phyloP scores from a whole-genome alignment of 2,329 filamentous ascomycete species.

The Tympanopsis confertula region DNA sequence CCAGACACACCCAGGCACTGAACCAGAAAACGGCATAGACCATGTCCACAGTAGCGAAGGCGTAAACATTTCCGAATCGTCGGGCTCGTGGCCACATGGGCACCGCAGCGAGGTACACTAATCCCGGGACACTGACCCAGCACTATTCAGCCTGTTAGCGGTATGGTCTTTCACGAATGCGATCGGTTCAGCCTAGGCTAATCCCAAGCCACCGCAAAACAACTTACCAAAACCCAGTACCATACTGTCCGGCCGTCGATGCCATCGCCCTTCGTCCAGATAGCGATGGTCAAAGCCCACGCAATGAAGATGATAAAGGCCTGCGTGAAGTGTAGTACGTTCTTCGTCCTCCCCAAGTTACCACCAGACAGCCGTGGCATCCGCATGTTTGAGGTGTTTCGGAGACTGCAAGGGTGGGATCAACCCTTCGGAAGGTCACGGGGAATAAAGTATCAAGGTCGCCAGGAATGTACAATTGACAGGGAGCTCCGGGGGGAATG shows the following conservation, averaged over 20 bases:
- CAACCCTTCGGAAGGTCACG: too few relatives aligned
- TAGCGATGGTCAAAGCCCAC: slow-evolving; percentile 42
- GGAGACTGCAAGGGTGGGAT: too few relatives aligned
- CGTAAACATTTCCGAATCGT: slow-evolving; percentile 47
- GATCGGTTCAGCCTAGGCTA: neutral
- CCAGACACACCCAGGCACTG: slow-evolving; percentile 41
- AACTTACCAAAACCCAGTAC: slow-evolving; percentile 43
- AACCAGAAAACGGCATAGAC: slow-evolving; percentile 46
- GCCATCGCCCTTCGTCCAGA: slow-evolving; percentile 39
- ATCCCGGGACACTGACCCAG: slow-evolving; percentile 42
- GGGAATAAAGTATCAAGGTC: too few relatives aligned
- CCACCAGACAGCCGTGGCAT: too few relatives aligned
- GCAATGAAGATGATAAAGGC: slow-evolving; percentile 43
- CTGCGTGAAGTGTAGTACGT: slow-evolving; percentile 38
- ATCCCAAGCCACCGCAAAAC: slow-evolving; percentile 1
- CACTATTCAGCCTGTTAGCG: slow-evolving; percentile 22
- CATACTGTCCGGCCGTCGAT: slow-evolving; percentile 41
- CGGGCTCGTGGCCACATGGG: slow-evolving; percentile 47
- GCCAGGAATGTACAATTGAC: too few relatives aligned
- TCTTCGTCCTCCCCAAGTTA: slow-evolving; percentile 41
- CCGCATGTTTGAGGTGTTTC: too few relatives aligned
- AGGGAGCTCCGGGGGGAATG: too few relatives aligned
- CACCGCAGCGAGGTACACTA: slow-evolving; percentile 47
- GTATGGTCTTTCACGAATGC: slow-evolving; percentile 1
- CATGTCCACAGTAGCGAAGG: slow-evolving; percentile 41